Conservation (phyloP, 2,329 filamentous ascomycete species). For the Akanthomyces muscarius region DNA sequence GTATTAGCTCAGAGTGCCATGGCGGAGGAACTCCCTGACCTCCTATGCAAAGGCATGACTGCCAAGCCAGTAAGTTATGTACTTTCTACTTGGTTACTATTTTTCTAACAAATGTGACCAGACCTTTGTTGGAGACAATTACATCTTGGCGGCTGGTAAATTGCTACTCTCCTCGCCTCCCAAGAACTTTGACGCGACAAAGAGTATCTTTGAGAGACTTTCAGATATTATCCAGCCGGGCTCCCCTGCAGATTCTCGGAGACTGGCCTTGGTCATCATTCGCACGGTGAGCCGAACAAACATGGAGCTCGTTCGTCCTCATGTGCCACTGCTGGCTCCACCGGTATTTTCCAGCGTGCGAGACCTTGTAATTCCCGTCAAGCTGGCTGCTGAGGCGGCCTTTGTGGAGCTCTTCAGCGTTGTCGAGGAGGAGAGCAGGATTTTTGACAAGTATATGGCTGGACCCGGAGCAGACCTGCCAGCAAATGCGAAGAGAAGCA, state of each 20-base stretch:
- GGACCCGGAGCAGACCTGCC: conserved; percentile 63
- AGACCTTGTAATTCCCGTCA: conserved; percentile 89
- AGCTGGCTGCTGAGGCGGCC: conserved; percentile 88
- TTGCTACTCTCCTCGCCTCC: conserved; percentile 69
- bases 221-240: conserved; percentile 73
- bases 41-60: conserved; percentile 75
- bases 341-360: conserved; percentile 87
- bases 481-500: conserved; percentile 74
- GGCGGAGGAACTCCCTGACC: conserved; percentile 68
- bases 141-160: conserved; percentile 85
- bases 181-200: conserved; percentile 71
- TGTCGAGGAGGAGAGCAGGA: conserved; percentile 75
- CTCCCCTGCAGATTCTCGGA: conserved; percentile 74
- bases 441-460: conserved; percentile 89
- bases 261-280: conserved; percentile 79
- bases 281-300: conserved; percentile 79
- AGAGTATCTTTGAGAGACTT: conserved; percentile 75
- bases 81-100: background rate
- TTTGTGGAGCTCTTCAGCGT: conserved; percentile 90
- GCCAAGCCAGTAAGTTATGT: conserved; percentile 64
- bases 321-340: conserved; percentile 73
- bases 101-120: conserved; percentile 31
- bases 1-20: conserved; percentile 63
- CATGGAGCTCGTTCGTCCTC: conserved; percentile 75
- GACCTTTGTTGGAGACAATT: conserved; percentile 84